Percentiles rank a stretch among this genome's conserved stretches.
Conservation (phyloP, 2,329 filamentous ascomycete genomes). For the Tolypocladium nubicola region DNA sequence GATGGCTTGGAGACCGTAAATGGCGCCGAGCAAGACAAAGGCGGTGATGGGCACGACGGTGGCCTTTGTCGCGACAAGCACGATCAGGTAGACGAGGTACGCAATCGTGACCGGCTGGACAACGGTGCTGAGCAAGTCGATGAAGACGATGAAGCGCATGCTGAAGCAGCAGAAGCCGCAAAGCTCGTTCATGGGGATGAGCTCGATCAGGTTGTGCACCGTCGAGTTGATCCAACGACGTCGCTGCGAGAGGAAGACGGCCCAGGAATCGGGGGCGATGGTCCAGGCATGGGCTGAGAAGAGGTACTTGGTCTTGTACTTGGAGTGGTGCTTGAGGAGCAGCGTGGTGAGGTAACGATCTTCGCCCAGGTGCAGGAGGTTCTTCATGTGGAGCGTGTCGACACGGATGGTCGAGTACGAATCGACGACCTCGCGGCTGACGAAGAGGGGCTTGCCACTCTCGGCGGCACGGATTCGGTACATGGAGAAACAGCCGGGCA, state of each 20-base stretch:
- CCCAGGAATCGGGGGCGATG: slow-evolving; percentile 88
- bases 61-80: slow-evolving; percentile 52
- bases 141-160: slow-evolving; percentile 95
- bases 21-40: slow-evolving; percentile 84
- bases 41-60: slow-evolving; percentile 69
- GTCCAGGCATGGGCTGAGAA: slow-evolving; percentile 91
- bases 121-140: slow-evolving; percentile 85
- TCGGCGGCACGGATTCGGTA: slow-evolving; percentile 93
- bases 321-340: slow-evolving; percentile 80
- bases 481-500: slow-evolving; percentile 99
- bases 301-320: slow-evolving; percentile 98
- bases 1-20: slow-evolving; percentile 92
- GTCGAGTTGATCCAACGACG: slow-evolving; percentile 99
- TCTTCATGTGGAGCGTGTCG: slow-evolving; percentile 98
- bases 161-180: slow-evolving; percentile 99
- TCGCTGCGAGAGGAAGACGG: slow-evolving; percentile 92
- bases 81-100: slow-evolving; percentile 85
- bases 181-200: slow-evolving; percentile 85
- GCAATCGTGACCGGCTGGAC: slow-evolving; percentile 85
- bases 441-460: slow-evolving; percentile 89
- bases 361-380: slow-evolving; percentile 89
- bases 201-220: slow-evolving; percentile 92
- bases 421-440: slow-evolving; percentile 84
- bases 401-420: slow-evolving; percentile 87
- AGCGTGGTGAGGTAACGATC: slow-evolving; percentile 95